These are phyloP conservation scores for Nevesoporus exiguus DNA, from an alignment of 768 basidiomycete species.

Conservation along the genomic window DNA sequence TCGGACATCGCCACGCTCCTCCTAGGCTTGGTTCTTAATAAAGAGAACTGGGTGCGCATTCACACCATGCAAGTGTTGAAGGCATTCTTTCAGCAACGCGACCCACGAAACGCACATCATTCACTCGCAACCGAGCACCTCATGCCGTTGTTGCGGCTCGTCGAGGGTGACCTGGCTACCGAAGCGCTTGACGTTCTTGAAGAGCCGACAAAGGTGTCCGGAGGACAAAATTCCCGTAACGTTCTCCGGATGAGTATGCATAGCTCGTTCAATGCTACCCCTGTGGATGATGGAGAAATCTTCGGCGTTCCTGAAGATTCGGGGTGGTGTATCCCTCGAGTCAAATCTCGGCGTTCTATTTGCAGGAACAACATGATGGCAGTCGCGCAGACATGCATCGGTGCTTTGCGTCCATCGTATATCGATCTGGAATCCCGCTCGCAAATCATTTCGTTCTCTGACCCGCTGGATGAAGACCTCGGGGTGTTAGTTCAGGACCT, in stretches of 20 bases:
- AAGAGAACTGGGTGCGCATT: slow-evolving; percentile 74
- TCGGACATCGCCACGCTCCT: slow-evolving; percentile 80
- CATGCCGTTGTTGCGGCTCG: slow-evolving; percentile 83
- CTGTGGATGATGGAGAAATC: slow-evolving; percentile 61
- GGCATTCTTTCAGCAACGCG: slow-evolving; percentile 81
- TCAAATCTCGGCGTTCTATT: slow-evolving; percentile 52
- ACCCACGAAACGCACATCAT: slow-evolving; percentile 70
- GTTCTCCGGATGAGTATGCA: slow-evolving; percentile 94
- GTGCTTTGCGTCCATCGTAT: slow-evolving; percentile 63
- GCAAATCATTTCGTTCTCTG: slow-evolving; percentile 33
- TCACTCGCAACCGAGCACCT: slow-evolving; percentile 80
- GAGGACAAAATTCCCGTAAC: slow-evolving; percentile 74
- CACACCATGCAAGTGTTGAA: slow-evolving; percentile 88
- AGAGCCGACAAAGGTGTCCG: slow-evolving; percentile 77
- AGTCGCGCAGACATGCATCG: slow-evolving; percentile 81
- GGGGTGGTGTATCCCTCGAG: slow-evolving; percentile 83
- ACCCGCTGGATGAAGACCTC: slow-evolving; percentile 56
- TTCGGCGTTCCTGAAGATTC: slow-evolving; percentile 81
- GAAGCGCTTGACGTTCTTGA: slow-evolving; percentile 93
- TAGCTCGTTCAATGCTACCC: slow-evolving; percentile 40
- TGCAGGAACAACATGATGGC: slow-evolving; percentile 80
- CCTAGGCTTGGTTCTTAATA: slow-evolving; percentile 83
- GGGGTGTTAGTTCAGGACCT: slow-evolving; percentile 76
- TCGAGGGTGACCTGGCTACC: slow-evolving; percentile 82
- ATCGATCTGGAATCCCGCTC: slow-evolving; percentile 68